These are phyloP conservation scores for Suhomyces maxii DNA, from an alignment of 1,139 yeast species.

Conservation along the genomic window DNA sequence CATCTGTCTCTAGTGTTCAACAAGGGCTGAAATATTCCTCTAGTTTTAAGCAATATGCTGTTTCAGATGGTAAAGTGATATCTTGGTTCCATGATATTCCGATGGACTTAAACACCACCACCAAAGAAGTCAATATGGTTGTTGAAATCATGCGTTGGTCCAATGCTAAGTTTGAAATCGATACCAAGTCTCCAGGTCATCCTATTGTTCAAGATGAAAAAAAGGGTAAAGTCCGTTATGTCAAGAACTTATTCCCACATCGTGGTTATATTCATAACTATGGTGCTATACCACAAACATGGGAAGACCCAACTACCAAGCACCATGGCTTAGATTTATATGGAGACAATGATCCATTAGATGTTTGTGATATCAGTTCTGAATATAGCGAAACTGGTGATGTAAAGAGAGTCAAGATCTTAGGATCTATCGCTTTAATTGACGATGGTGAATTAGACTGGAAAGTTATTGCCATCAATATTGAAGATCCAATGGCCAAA, in stretches of 20 bases:
- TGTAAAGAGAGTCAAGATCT: conserved; percentile 76
- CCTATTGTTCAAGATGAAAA: conserved; percentile 87
- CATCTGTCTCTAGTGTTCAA: conserved; percentile 15
- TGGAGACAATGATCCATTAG: conserved; percentile 91
- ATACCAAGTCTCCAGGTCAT: conserved; percentile 63
- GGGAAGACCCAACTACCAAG: conserved; percentile 79
- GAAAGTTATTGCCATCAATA: conserved; percentile 80
- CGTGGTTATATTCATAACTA: conserved; percentile 91
- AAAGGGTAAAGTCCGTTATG: conserved; percentile 80
- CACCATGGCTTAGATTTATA: conserved; percentile 78
- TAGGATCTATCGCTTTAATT: conserved; percentile 83
- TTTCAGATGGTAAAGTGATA: conserved; percentile 57
- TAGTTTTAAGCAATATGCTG: conserved; percentile 36
- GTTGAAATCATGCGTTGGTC: conserved; percentile 93
- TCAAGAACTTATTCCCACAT: conserved; percentile 84
- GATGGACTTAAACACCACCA: conserved; percentile 60
- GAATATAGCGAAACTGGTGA: conserved; percentile 70
- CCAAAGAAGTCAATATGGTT: conserved; percentile 76
- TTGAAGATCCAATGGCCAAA: conserved; percentile 72
- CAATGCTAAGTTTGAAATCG: conserved; percentile 85
- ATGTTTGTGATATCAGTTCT: conserved; percentile 87
- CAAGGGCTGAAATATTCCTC: conserved; percentile 39
- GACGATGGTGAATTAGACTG: conserved; percentile 96
- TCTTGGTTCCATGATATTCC: conserved; percentile 83
- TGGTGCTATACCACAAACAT: conserved; percentile 93